phyloP scores from a whole-genome alignment of 345 rosid genomes.

The Noccaea bulbosa region DNA sequence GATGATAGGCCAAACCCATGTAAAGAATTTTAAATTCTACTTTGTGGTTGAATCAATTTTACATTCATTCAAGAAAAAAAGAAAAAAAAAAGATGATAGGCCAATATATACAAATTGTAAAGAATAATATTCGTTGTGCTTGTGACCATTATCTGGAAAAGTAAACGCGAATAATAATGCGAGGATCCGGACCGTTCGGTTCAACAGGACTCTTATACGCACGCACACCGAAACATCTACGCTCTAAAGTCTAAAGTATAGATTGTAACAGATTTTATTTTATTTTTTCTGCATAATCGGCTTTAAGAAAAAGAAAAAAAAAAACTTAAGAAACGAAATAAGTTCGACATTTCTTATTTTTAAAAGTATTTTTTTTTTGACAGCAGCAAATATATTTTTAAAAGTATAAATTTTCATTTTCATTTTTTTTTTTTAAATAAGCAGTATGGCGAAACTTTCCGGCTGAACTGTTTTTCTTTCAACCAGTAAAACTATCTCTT shows the following conservation, averaged over 20 bases:
- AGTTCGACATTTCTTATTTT: neutral
- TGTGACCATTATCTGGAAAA: slow-evolving; percentile 1
- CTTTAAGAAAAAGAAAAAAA: neutral
- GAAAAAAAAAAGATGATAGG: neutral
- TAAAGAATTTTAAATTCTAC: neutral
- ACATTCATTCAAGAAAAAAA: too few species aligned
- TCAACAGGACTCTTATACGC: slow-evolving; percentile 10
- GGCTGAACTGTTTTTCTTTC: neutral
- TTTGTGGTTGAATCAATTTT: too few species aligned
- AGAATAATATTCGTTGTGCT: neutral
- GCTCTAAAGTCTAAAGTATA: neutral
- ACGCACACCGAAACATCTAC: slow-evolving; percentile 15
- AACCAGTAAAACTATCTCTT: too few species aligned
- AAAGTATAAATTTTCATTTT: too few species aligned
- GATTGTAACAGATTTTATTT: neutral
- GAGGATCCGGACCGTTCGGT: slow-evolving; percentile 7
- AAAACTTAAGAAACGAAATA: neutral
- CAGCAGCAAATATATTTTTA: too few species aligned
- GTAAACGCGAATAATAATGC: slow-evolving; percentile 9
- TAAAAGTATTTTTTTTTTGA: too few species aligned
- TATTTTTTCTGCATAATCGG: neutral
- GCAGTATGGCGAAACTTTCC: neutral
- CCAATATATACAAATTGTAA: neutral
- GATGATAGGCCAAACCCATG: slow-evolving; percentile 3
- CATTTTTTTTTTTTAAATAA: too few species aligned